Conservation (phyloP, 495 filamentous ascomycete species). For the Articulospora tetracladia region DNA sequence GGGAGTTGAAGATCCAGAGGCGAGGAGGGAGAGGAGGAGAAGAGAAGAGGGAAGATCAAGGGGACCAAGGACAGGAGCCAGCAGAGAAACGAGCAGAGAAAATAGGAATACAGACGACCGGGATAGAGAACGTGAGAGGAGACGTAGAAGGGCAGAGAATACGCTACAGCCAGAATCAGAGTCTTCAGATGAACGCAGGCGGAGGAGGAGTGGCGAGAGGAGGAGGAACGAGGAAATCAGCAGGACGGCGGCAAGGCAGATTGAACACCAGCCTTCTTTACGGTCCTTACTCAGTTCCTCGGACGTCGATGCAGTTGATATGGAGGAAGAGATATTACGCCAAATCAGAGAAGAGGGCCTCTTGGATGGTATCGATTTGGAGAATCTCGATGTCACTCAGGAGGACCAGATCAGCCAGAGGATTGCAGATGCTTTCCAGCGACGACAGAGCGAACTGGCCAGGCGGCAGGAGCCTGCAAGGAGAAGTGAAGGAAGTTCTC, state of each 20-base stretch:
- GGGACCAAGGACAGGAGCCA: conserved; percentile 16
- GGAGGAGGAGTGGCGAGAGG: conserved; percentile 26
- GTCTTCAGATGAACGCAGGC: conserved; percentile 30
- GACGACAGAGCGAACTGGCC: conserved; percentile 56
- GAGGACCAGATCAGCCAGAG: conserved; percentile 85
- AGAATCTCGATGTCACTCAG: conserved; percentile 68
- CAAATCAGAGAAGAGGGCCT: conserved; percentile 88
- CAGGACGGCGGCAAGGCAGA: conserved; percentile 40
- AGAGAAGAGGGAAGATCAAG: conserved; percentile 38
- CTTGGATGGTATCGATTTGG: conserved; percentile 78
- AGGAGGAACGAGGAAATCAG: conserved; percentile 30
- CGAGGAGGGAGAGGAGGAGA: conserved; percentile 41
- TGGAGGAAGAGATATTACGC: conserved; percentile 83
- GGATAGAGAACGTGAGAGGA: conserved; percentile 26
- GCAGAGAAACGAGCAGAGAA: conserved; percentile 24
- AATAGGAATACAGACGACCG: conserved; percentile 21
- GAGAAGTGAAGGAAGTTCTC: conserved; percentile 32
- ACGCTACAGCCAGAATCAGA: conserved; percentile 27
- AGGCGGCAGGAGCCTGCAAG: conserved; percentile 29
- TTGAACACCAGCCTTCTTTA: conserved; percentile 84
- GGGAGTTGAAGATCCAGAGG: conserved; percentile 39
- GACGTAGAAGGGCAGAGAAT: conserved; percentile 29
- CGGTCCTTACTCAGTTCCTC: conserved; percentile 75
- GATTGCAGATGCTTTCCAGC: conserved; percentile 81
- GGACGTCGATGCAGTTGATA: conserved; percentile 65